Percentiles rank a stretch among this genome's conserved stretches.
These are phyloP conservation scores for Corylus heterophylla DNA, from an alignment of 306 rosid genomes.

Conservation along the genomic window DNA sequence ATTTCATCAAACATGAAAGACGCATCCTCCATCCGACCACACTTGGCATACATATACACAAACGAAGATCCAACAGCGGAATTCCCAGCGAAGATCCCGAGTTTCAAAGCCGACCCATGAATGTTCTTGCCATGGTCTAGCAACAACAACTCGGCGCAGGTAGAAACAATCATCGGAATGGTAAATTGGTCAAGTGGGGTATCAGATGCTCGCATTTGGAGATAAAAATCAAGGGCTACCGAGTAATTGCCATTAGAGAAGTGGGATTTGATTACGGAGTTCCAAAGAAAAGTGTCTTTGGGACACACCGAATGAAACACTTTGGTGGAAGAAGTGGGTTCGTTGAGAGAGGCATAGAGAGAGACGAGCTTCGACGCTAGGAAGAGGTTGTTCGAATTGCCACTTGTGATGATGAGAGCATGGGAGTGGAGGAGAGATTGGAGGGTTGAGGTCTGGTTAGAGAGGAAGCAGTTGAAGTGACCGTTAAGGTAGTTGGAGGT, in stretches of 20 bases:
- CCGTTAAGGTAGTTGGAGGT: slow-evolving; percentile 19
- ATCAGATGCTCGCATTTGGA: slow-evolving; percentile 53
- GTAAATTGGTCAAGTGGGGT: slow-evolving; percentile 55
- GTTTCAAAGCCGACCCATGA: slow-evolving; percentile 60
- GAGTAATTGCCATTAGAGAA: slow-evolving; percentile 49
- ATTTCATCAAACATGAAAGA: slow-evolving; percentile 60
- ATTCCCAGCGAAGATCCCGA: slow-evolving; percentile 38
- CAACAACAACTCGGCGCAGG: slow-evolving; percentile 50
- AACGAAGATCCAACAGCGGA: slow-evolving; percentile 67
- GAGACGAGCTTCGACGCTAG: slow-evolving; percentile 73
- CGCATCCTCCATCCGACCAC: slow-evolving; percentile 51
- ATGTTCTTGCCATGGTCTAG: slow-evolving; percentile 41
- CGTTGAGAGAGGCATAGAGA: slow-evolving; percentile 49
- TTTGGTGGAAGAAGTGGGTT: slow-evolving; percentile 38
- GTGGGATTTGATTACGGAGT: slow-evolving; percentile 75
- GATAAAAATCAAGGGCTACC: slow-evolving; percentile 43
- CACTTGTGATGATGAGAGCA: slow-evolving; percentile 60
- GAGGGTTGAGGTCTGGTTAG: slow-evolving; percentile 37
- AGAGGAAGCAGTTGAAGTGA: slow-evolving; percentile 43
- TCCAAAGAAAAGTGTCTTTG: slow-evolving; percentile 65
- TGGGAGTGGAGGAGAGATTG: slow-evolving; percentile 55
- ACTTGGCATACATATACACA: slow-evolving; percentile 54
- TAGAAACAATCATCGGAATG: slow-evolving; percentile 55
- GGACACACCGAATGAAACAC: slow-evolving; percentile 46
- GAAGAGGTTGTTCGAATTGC: slow-evolving; percentile 71